These are phyloP conservation scores for Ascochyta lentis DNA, from an alignment of 2,329 filamentous ascomycete species.

Conservation along the genomic window DNA sequence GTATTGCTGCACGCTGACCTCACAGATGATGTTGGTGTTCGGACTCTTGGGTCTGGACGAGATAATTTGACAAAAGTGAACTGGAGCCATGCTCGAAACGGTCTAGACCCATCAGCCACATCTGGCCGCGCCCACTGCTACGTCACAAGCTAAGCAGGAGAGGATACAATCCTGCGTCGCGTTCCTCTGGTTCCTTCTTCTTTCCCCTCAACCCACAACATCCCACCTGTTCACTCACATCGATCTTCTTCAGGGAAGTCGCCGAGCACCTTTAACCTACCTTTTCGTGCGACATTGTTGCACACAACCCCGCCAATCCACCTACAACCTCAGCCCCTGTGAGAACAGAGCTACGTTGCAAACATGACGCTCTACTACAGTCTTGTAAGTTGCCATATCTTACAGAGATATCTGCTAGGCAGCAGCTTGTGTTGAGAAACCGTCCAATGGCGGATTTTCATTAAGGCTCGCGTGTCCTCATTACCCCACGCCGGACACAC, in stretches of 20 bases:
- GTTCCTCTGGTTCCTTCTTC: slow-evolving; percentile 25
- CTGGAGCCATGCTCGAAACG: slow-evolving; percentile 17
- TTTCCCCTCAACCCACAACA: slow-evolving; percentile 17
- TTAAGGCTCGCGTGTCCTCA: slow-evolving; percentile 14
- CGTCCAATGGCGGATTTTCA: slow-evolving; percentile 14
- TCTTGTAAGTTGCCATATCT: slow-evolving; percentile 57
- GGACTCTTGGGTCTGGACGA: not conserved
- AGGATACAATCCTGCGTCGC: slow-evolving; percentile 30
- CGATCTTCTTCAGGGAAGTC: slow-evolving; percentile 15
- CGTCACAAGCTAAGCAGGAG: slow-evolving; percentile 35
- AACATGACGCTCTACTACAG: slow-evolving; percentile 75
- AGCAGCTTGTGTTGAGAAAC: not conserved
- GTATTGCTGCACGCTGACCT: slow-evolving; percentile 12
- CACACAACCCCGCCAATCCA: slow-evolving; percentile 21
- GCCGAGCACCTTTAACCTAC: not conserved
- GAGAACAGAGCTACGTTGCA: slow-evolving; percentile 44
- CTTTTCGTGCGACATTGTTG: slow-evolving; percentile 27
- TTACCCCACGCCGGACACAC: not conserved
- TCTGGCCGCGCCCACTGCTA: slow-evolving; percentile 12
- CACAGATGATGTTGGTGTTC: slow-evolving; percentile 6
- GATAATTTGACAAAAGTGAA: slow-evolving; percentile 17
- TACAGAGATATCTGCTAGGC: not conserved
- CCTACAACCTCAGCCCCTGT: slow-evolving; percentile 18
- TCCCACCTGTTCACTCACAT: slow-evolving; percentile 10
- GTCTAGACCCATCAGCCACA: slow-evolving; percentile 29